Percentiles rank a stretch among this genome's conserved stretches.
Conservation (phyloP, 148 eudicot species). For the Vaccinium corymbosum region DNA sequence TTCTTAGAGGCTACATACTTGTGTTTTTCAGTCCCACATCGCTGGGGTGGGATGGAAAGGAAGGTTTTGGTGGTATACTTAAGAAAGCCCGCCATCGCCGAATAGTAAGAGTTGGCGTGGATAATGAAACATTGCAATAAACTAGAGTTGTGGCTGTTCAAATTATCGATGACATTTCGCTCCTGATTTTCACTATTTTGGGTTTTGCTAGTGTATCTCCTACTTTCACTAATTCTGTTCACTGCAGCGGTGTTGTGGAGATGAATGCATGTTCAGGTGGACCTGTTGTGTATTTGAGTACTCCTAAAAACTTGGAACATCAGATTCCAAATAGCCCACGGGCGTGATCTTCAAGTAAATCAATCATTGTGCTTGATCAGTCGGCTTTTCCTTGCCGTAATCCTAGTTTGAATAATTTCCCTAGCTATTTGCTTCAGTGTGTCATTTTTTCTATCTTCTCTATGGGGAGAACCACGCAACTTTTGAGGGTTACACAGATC, state of each 20-base stretch:
- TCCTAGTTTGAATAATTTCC: not conserved
- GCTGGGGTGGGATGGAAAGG: too few species aligned
- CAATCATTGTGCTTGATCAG: conserved; percentile 63
- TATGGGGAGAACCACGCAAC: not conserved
- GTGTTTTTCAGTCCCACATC: too few species aligned
- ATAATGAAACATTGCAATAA: conserved; percentile 1
- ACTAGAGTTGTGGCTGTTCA: not conserved
- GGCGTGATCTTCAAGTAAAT: conserved; percentile 7
- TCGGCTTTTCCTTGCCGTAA: conserved; percentile 26
- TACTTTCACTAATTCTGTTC: not conserved
- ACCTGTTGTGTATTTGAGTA: not conserved
- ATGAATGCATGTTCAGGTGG: not conserved
- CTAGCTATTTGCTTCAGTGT: conserved; percentile 50
- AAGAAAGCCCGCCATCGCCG: too few species aligned
- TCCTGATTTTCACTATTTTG: not conserved
- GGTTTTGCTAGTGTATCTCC: not conserved
- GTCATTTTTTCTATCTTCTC: conserved; percentile 51
- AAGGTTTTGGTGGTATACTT: too few species aligned
- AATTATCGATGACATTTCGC: not conserved
- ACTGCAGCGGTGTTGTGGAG: not conserved
- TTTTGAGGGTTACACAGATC: conserved; percentile 18
- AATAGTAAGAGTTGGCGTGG: not conserved
- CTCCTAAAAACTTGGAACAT: not conserved
- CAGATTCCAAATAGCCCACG: not conserved
- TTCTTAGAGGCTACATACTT: too few species aligned